phyloP scores from a whole-genome alignment of 164 flowering plant species.

The Liquidambar formosana region DNA sequence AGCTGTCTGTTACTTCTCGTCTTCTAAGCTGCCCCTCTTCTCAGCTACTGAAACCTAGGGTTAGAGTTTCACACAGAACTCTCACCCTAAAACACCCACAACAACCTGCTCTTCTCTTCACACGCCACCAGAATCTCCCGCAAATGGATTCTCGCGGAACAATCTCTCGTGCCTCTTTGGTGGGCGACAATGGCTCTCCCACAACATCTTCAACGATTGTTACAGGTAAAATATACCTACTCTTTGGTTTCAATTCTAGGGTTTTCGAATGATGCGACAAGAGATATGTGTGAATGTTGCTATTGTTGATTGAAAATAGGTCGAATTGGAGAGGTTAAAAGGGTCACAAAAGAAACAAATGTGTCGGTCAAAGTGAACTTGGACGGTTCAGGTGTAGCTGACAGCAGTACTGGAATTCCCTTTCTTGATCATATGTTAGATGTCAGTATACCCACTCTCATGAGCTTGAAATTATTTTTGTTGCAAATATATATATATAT shows the following conservation, averaged over 20 bases:
- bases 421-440: constrained; percentile 98
- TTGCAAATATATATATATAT: no score
- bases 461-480: no score
- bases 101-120: constrained; percentile 1
- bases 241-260: background rate
- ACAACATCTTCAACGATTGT: constrained; percentile 6
- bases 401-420: constrained; percentile 73
- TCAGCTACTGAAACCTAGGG: constrained; percentile 14
- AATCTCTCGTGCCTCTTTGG: constrained; percentile 23
- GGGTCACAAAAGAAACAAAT: constrained; percentile 88
- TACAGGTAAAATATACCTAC: constrained; percentile 16
- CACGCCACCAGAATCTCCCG: background rate
- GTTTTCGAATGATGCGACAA: background rate
- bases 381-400: constrained; percentile 82
- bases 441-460: constrained; percentile 44
- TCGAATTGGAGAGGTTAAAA: constrained; percentile 82
- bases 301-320: constrained; percentile 18
- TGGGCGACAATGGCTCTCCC: constrained; percentile 31
- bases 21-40: constrained; percentile 12
- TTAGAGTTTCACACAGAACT: constrained; percentile 16
- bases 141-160: constrained; percentile 14
- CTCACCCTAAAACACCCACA: background rate
- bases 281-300: background rate
- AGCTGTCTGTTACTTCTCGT: constrained; percentile 21
- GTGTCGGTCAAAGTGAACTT: constrained; percentile 72